A percentile compares a stretch with the other conserved stretches of the same genome.
phyloP scores from a whole-genome alignment of 1,284 basidiomycete species.

The Neonothopanus nambi region DNA sequence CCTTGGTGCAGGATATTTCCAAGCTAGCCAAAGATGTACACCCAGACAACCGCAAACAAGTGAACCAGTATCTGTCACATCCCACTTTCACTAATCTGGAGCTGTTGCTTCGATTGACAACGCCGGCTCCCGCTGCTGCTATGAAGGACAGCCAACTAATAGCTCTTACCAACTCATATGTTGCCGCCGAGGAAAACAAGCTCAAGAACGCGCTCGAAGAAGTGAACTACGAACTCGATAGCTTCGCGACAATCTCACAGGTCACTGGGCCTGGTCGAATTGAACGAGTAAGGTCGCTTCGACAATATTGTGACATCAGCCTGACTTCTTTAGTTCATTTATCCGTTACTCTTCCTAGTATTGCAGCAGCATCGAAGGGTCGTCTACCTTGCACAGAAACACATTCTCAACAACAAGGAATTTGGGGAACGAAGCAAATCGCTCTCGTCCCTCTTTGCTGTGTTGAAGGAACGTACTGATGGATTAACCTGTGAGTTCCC shows the following conservation, averaged over 20 bases:
- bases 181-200: constrained; percentile 21
- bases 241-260: constrained; percentile 34
- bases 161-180: constrained; percentile 17
- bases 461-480: constrained; percentile 20
- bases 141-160: neutral
- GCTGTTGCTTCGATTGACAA: constrained; percentile 35
- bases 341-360: constrained; percentile 28
- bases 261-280: constrained; percentile 30
- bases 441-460: constrained; percentile 16
- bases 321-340: constrained; percentile 25
- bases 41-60: constrained; percentile 30
- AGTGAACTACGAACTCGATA: constrained; percentile 30
- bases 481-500: constrained; percentile 16
- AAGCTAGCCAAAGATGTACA: constrained; percentile 26
- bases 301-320: neutral
- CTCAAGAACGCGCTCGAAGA: constrained; percentile 28
- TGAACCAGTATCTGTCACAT: constrained; percentile 37
- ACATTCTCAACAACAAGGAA: constrained; percentile 23
- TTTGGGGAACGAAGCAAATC: constrained; percentile 21
- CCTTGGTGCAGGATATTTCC: constrained; percentile 32
- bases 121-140: constrained; percentile 6
- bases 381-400: constrained; percentile 20
- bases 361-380: constrained; percentile 26
- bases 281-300: constrained; percentile 26
- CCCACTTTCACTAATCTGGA: constrained; percentile 35